These are phyloP conservation scores for Glycine tomentella DNA, from an alignment of 306 rosid species.

Conservation along the genomic window DNA sequence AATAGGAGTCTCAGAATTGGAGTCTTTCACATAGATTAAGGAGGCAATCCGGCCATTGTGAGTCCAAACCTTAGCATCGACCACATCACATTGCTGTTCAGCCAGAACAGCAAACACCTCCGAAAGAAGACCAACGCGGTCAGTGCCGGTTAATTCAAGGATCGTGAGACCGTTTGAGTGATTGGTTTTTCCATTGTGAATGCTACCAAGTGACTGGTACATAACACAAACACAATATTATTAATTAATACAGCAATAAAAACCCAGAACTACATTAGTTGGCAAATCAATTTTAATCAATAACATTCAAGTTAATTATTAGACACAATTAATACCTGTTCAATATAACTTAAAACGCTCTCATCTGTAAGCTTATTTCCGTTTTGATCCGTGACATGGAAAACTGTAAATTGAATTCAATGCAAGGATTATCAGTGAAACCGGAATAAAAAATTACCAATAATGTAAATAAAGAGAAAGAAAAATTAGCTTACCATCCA, in stretches of 20 bases:
- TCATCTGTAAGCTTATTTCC: constrained; percentile 90
- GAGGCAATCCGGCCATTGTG: constrained; percentile 90
- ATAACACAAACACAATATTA: neutral
- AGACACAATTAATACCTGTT: constrained; percentile 63
- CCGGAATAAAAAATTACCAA: neutral
- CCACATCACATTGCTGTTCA: constrained; percentile 81
- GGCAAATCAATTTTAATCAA: neutral
- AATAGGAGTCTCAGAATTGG: constrained; percentile 61
- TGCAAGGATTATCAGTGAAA: constrained; percentile 15
- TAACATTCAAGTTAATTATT: neutral
- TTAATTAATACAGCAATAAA: neutral
- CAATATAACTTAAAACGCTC: constrained; percentile 78
- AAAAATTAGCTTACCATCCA: constrained; percentile 76
- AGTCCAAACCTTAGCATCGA: constrained; percentile 92
- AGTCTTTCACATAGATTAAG: constrained; percentile 69
- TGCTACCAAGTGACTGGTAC: constrained; percentile 74
- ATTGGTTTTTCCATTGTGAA: constrained; percentile 61
- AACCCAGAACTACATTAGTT: no score
- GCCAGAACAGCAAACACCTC: constrained; percentile 91
- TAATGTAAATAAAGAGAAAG: neutral
- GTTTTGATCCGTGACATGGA: constrained; percentile 86
- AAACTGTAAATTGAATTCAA: constrained; percentile 62
- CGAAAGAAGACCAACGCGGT: constrained; percentile 89
- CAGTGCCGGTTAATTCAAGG: constrained; percentile 82
- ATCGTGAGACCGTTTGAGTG: constrained; percentile 68